Percentiles rank a stretch among this genome's conserved stretches.
Conservation (phyloP, 345 rosid genomes). For the Rhizophora mangle region DNA sequence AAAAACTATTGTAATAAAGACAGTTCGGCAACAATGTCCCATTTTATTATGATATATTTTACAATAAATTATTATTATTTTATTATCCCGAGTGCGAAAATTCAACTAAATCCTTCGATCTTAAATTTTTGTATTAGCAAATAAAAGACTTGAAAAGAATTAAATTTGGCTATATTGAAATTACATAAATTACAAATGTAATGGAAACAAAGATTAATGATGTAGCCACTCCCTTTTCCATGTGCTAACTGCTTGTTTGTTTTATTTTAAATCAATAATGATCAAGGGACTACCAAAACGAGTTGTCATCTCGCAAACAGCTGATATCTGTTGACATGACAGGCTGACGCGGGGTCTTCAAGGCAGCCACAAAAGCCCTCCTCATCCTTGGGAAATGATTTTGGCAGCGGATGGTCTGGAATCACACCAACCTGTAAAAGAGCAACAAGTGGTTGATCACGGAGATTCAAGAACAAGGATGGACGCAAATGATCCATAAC, state of each 20-base stretch:
- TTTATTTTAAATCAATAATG: not conserved
- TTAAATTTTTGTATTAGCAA: no score
- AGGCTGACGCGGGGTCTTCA: conserved; percentile 63
- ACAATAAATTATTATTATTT: no score
- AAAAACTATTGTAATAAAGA: no score
- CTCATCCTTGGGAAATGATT: conserved; percentile 70
- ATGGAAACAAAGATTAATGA: no score
- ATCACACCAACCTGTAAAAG: conserved; percentile 68
- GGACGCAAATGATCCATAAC: not conserved
- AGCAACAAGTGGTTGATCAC: conserved; percentile 1
- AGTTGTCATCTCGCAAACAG: conserved; percentile 53
- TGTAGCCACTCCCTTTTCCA: not conserved
- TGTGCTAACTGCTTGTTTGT: not conserved
- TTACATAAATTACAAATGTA: no score
- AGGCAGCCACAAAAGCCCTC: conserved; percentile 77
- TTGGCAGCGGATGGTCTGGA: conserved; percentile 88
- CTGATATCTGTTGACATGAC: conserved; percentile 54
- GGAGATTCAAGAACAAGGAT: not conserved
- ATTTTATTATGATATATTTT: no score
- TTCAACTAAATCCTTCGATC: no score
- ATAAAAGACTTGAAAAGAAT: no score
- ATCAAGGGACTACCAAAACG: not conserved
- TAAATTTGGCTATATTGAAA: no score
- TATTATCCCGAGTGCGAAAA: no score
- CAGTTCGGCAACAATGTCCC: no score